Evolutionary conservation across 768 basidiomycete genomes (phyloP), one percentile per base, ranked within the genome.

Genomic region (Pulveroboletus sp.): DNA sequence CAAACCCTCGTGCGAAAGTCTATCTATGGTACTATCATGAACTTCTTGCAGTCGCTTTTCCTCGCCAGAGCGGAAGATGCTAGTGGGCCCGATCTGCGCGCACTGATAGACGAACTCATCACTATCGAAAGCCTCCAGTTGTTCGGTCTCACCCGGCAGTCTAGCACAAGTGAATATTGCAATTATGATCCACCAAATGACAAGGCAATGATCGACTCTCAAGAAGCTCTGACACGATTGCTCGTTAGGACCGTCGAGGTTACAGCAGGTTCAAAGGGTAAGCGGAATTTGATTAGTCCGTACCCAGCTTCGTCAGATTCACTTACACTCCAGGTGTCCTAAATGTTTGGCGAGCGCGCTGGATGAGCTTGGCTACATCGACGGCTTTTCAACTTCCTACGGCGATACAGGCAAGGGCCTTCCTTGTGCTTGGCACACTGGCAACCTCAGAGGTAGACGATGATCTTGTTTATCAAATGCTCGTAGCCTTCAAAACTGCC

Each of bases 311-410:
- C 42, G 10, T 43, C 26, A 35, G 39, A 33, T 43, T 65, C 31
- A 64, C 30, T 38, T 42, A 59, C 40, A 52, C 41, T 47, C 18
- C 47, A 89, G 89, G 85, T 10, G 67, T 91, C 3, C 69, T 88
- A 28, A 96, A 96, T 61, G 80, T 88, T 3, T 96, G 93, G 93
- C 80, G 87, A 51, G 90, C 93, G 26, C 78, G 93, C 32, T 95
- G 93, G 92, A 93, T 93, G 86, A 83, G 89, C 37, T 66, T 96
- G 50, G 82, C 92, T 12, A 87, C 89, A 1, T 82, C 89, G 1
- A 89, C 88, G 0, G 91, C 93, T 18, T 95, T 95, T 72, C 93
- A 95, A 60, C 78, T 86, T 41, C 90, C 89, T 4, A 86, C 90
- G 0, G 83, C 86, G 3, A 80, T 93, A n/a, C 93, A 95, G 63